Evolutionary conservation across 2,329 filamentous ascomycete species (phyloP), one percentile per base, ranked within the genome.

Genomic region (Polychaeton citri): DNA sequence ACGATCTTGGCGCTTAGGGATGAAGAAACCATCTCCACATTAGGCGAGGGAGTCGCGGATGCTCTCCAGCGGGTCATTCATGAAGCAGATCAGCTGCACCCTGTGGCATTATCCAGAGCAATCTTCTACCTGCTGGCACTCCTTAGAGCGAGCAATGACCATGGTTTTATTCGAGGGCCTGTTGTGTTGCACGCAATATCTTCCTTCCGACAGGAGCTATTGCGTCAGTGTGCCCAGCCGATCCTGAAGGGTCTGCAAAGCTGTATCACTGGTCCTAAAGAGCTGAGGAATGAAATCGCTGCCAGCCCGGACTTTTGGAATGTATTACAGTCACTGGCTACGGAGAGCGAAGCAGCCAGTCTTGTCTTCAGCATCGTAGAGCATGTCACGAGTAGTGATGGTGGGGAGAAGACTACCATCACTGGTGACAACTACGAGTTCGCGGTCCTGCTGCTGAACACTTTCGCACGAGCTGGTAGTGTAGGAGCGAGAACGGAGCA

Each of bases 251-350:
- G 88, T 0, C 65, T 98, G 18, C 74, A 78, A 31, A 68, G 78
- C 31, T 95, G 87, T 50, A 82, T 94, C 45, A 76, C 80, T 35
- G 75, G 81, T 40, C 76, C 84, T 1, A 77, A 78, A 18, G 76
- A 81, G 9, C 65, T 98, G 19, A 77, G 84, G 38, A 94, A 83
- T 47, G 88, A 96, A 61, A 82, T 96, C 47, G 92, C 93, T 61
- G 88, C 84, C 10, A 96, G 88, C 13, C 90, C 90, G 0, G 90
- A 98, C 53, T 96, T 98, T 58, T 98, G 90, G 90, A 80, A 81
- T 4, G 82, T 95, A 10, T 66, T 98, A 35, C 79, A 85, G 42
- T 73, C 76, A 20, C 65, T 98, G 13, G 76, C 83, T 32, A 66
- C 69, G 17, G 43, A 51, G 32, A 63, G 74, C 3, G 78, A 83